phyloP scores from a whole-genome alignment of 352 stramenopile genomes.

The Globisporangium takayamanum region DNA sequence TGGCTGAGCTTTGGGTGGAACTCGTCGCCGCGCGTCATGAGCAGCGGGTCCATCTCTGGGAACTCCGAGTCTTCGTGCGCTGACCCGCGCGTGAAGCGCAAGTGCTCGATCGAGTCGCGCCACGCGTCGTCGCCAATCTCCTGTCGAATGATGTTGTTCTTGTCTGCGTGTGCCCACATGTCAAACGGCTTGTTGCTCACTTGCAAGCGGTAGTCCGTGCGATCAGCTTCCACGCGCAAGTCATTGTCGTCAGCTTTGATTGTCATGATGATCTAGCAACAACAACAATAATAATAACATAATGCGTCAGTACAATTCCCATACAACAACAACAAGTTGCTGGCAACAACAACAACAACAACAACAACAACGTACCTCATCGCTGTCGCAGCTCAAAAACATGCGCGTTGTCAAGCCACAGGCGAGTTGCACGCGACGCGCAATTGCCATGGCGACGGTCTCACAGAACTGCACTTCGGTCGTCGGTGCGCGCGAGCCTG shows the following conservation, averaged over 20 bases:
- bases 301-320: too few species aligned
- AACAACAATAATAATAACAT: background rate
- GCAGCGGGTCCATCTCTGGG: slow-evolving; percentile 71
- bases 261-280: slow-evolving; percentile 61
- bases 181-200: slow-evolving; percentile 76
- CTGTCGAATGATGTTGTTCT: slow-evolving; percentile 35
- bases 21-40: slow-evolving; percentile 51
- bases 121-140: slow-evolving; percentile 51
- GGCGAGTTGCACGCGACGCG: slow-evolving; percentile 63
- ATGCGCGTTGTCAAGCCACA: slow-evolving; percentile 75
- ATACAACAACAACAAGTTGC: background rate
- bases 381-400: slow-evolving; percentile 65
- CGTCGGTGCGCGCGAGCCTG: slow-evolving; percentile 32
- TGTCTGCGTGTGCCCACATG: slow-evolving; percentile 36
- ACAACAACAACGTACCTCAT: slow-evolving; percentile 24
- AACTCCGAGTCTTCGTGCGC: slow-evolving; percentile 25
- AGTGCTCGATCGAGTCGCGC: slow-evolving; percentile 47
- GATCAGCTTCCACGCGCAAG: slow-evolving; percentile 61
- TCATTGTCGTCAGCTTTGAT: slow-evolving; percentile 77
- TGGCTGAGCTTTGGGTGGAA: slow-evolving; percentile 54
- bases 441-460: slow-evolving; percentile 52
- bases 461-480: slow-evolving; percentile 65
- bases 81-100: slow-evolving; percentile 43
- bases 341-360: background rate
- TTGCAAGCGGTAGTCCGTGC: slow-evolving; percentile 62